Evolutionary conservation across 2,329 filamentous ascomycete species (phyloP).

Genomic region (Drechslerella coelobrocha): DNA sequence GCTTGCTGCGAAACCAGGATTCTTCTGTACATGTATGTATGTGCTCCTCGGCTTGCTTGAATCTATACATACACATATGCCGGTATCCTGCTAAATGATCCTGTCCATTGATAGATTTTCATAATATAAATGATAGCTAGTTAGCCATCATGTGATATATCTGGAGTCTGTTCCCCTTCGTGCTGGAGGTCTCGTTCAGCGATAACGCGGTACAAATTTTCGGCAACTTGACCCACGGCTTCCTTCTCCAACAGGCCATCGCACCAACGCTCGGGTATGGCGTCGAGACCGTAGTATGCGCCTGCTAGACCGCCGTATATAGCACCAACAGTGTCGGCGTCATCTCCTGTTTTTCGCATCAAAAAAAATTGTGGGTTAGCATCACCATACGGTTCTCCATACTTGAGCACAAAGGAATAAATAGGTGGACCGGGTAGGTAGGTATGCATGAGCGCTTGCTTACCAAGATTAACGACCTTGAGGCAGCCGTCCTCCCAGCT

Average conservation of each 20-base stretch:
- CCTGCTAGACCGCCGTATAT: constrained; percentile 61
- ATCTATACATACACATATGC: too few species aligned
- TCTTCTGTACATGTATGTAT: too few species aligned
- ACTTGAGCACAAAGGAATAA: not conserved
- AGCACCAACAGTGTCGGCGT: constrained; percentile 61
- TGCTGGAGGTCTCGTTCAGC: constrained; percentile 5
- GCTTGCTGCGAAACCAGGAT: too few species aligned
- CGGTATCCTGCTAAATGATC: too few species aligned
- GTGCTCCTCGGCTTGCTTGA: too few species aligned
- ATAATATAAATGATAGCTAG: not conserved
- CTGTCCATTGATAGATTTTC: not conserved
- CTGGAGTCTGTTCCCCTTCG: too few species aligned
- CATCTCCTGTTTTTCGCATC: constrained; percentile 55
- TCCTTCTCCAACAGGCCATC: constrained; percentile 46
- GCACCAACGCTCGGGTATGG: constrained; percentile 52
- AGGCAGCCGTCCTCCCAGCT: constrained; percentile 58
- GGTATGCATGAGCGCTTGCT: not conserved
- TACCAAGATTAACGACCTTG: constrained; percentile 58
- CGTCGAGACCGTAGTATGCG: constrained; percentile 58
- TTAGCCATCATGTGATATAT: not conserved
- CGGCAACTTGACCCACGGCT: constrained; percentile 47
- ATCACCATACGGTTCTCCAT: too few species aligned
- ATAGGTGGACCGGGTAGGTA: not conserved
- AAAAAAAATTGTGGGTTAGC: not conserved
- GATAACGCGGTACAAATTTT: constrained; percentile 32